These are phyloP conservation scores for Hypholoma fasciculare DNA, from an alignment of 768 basidiomycete genomes.

Conservation along the genomic window DNA sequence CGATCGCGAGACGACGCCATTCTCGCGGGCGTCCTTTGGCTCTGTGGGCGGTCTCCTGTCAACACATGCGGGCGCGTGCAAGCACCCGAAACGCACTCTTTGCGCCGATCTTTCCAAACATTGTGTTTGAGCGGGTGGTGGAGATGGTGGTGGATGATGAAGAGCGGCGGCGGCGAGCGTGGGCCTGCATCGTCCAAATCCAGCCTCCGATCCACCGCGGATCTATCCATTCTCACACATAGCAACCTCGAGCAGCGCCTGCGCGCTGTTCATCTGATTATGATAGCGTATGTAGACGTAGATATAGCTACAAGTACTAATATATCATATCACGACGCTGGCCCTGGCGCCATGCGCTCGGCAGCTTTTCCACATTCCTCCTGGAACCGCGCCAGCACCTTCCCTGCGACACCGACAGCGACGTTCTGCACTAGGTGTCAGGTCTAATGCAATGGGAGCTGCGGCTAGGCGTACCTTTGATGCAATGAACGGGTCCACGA, in stretches of 20 bases:
- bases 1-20: slow-evolving; percentile 72
- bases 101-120: slow-evolving; percentile 58
- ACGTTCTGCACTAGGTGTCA: slow-evolving; percentile 10
- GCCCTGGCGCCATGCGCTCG: neutral
- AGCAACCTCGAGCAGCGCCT: neutral
- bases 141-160: slow-evolving; percentile 22
- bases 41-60: slow-evolving; percentile 36
- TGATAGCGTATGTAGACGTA: neutral
- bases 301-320: neutral
- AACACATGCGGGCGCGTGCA: neutral
- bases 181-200: neutral
- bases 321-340: neutral
- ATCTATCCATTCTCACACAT: neutral
- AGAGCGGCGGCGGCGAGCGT: slow-evolving; percentile 17
- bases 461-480: slow-evolving; percentile 4
- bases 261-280: too few species aligned
- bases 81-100: slow-evolving; percentile 36
- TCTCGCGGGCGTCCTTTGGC: slow-evolving; percentile 69
- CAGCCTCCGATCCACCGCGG: slow-evolving; percentile 4
- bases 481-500: slow-evolving; percentile 5
- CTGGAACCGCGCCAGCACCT: neutral
- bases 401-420: neutral
- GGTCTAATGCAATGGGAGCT: neutral
- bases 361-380: neutral
- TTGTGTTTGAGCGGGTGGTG: slow-evolving; percentile 10